Conservation (phyloP, 805 yeast genomes). For the Candida taoyuanica region DNA sequence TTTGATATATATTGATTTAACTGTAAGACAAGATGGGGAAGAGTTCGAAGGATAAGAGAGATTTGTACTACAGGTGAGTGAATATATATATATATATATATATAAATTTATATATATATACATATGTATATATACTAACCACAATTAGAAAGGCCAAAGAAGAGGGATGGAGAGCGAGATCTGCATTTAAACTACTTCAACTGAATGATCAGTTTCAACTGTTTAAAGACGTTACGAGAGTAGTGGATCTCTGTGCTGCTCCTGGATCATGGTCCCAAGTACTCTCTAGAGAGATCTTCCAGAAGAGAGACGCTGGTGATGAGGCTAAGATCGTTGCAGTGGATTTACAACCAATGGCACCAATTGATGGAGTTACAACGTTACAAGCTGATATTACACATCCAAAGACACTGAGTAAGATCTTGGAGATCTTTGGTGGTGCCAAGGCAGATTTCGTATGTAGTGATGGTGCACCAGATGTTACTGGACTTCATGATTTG, state of each 20-base stretch:
- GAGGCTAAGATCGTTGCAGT: slow-evolving; percentile 84
- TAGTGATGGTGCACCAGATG: slow-evolving; percentile 98
- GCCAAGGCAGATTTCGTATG: slow-evolving; percentile 93
- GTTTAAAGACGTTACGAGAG: slow-evolving; percentile 63
- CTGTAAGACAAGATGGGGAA: slow-evolving; percentile 68
- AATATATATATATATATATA: too few relatives aligned
- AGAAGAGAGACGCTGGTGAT: slow-evolving; percentile 30
- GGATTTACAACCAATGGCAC: slow-evolving; percentile 96
- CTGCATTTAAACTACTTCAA: slow-evolving; percentile 91
- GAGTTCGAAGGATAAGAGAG: slow-evolving; percentile 91
- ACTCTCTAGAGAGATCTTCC: slow-evolving; percentile 62
- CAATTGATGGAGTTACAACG: slow-evolving; percentile 85
- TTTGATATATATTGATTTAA: too few relatives aligned
- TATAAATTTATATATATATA: too few relatives aligned
- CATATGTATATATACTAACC: too few relatives aligned
- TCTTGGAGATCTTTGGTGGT: slow-evolving; percentile 80
- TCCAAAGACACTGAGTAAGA: slow-evolving; percentile 76
- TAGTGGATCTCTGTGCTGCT: slow-evolving; percentile 97
- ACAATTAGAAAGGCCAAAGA: slow-evolving; percentile 96
- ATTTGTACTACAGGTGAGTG: slow-evolving; percentile 63
- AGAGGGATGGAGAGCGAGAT: slow-evolving; percentile 96
- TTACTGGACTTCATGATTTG: slow-evolving; percentile 92
- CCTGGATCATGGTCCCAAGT: slow-evolving; percentile 98
- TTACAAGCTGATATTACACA: slow-evolving; percentile 97
- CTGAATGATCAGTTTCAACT: slow-evolving; percentile 86